phyloP scores from a whole-genome alignment of 192 early-diverging fungal species.

The Backusella luteola region DNA sequence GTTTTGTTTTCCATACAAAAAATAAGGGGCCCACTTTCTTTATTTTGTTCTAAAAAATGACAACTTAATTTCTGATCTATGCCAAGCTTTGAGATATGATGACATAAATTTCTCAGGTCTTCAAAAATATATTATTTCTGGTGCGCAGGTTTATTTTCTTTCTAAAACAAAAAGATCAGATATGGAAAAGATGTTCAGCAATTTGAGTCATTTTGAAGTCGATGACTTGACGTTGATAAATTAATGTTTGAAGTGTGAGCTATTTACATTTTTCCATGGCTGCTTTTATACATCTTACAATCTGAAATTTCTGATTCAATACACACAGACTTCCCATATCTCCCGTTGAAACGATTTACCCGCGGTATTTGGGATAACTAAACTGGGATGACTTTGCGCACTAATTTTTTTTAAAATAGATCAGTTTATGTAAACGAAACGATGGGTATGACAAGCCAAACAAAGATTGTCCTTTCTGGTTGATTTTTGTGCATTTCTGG shows the following conservation, averaged over 20 bases:
- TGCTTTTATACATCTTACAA: background rate
- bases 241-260: background rate
- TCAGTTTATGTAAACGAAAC: background rate
- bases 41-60: background rate
- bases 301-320: background rate
- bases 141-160: background rate
- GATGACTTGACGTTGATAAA: background rate
- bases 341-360: background rate
- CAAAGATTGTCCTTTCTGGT: background rate
- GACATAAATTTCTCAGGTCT: background rate
- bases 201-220: background rate
- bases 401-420: background rate
- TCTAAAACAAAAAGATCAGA: background rate
- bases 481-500: background rate
- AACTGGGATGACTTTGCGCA: background rate
- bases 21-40: background rate
- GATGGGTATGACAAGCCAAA: background rate
- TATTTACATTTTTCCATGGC: background rate
- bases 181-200: background rate
- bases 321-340: background rate
- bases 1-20: background rate
- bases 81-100: background rate
- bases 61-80: background rate
- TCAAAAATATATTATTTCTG: background rate
- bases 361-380: background rate